Evolutionary conservation across 495 filamentous ascomycete genomes (phyloP).

Genomic region (Trichoderma parareesei): DNA sequence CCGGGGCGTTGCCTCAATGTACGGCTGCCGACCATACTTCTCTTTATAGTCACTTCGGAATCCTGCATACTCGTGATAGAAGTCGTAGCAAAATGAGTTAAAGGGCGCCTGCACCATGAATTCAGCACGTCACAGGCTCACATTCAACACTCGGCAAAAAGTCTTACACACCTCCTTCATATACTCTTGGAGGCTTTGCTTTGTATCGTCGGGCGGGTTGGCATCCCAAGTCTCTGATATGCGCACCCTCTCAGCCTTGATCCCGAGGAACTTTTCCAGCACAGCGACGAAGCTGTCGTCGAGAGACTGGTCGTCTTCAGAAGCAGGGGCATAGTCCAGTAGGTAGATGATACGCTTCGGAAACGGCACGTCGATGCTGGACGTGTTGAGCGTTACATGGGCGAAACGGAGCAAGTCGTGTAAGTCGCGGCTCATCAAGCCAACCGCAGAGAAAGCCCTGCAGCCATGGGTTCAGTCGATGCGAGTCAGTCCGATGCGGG

Average conservation of each 20-base stretch:
- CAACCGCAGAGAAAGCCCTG: constrained; percentile 11
- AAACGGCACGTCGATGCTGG: background rate
- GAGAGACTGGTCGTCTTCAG: constrained; percentile 4
- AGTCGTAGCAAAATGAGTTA: constrained; percentile 16
- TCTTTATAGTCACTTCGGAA: constrained; percentile 14
- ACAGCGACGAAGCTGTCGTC: constrained; percentile 5
- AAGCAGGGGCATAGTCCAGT: constrained; percentile 10
- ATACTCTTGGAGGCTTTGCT: constrained; percentile 13
- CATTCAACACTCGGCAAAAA: background rate
- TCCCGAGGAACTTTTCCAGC: constrained; percentile 3
- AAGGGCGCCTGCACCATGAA: constrained; percentile 13
- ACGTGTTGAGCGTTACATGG: background rate
- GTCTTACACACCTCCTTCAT: constrained; percentile 13
- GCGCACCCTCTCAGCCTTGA: background rate
- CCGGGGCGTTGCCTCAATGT: constrained; percentile 16
- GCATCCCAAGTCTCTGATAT: background rate
- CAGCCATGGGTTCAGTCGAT: constrained; percentile 9
- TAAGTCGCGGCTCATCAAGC: constrained; percentile 15
- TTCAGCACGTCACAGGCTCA: background rate
- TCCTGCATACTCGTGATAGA: constrained; percentile 13
- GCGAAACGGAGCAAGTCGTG: constrained; percentile 12
- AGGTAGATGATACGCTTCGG: constrained; percentile 14
- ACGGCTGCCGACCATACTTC: constrained; percentile 12
- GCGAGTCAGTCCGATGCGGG: too few relatives aligned
- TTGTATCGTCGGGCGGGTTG: constrained; percentile 1